Evolutionary conservation across 768 basidiomycete species (phyloP), one percentile per base, ranked within the genome.

Genomic region (Naganishia friedmannii): DNA sequence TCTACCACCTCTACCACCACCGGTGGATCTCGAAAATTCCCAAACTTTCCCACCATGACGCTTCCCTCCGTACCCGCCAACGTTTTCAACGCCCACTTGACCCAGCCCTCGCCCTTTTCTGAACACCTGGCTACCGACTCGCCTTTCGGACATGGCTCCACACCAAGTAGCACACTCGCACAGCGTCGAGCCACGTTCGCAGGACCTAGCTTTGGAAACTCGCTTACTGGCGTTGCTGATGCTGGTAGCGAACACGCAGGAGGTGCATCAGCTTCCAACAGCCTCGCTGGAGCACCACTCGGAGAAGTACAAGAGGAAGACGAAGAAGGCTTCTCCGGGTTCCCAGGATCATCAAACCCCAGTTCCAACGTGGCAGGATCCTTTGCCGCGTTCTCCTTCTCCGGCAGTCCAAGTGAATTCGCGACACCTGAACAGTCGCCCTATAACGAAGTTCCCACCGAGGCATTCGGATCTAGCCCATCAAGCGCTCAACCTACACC

Each of bases 111-210:
- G 32, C 77, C 79, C 1, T 78, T 80, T 65, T 77, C 77, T 9
- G 79, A 80, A 58, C 70, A 73, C 29, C 74, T 73, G 8, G 77
- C 78, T 1, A 26, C 76, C 32, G 77, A 78, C 66, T 78, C 76
- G 0, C 77, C 79, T 0, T 79, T 79, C 54, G 77, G 75, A 17
- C 70, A 71, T 46, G 57, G 45, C 5, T 46, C 56, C 0, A 60
- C 42, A 29, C 34, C 68, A 42, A 63, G 56, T 31, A 65, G 65
- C 56, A 56, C 34, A 9, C 66, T 67, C 31, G 48, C 56, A 32
- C 57, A 71, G 32, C 46, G 66, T 46, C 53, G 70, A n/a, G 46
- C 69, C 46, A 70, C 69, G 3, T 45, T 66, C 39, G 66, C 66
- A 48, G 53, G 37, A 5, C 32, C 60, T 21, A 55, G 54, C 42